A percentile compares a stretch with the other conserved stretches of the same genome.
phyloP scores from a whole-genome alignment of 2,329 filamentous ascomycete genomes.

The Fusarium graminum region DNA sequence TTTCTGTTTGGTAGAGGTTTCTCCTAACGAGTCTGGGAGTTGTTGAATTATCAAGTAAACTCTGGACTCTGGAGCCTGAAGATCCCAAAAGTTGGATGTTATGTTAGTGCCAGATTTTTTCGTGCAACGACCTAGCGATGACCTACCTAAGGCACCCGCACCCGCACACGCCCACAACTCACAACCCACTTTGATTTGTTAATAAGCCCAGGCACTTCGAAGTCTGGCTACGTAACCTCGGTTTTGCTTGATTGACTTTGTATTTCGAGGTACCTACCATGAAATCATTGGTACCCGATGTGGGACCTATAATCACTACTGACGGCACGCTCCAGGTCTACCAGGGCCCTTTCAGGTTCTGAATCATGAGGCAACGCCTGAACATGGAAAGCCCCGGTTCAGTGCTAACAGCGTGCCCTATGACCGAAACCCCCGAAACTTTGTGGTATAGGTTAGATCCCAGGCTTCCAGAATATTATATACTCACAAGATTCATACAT shows the following conservation, averaged over 20 bases:
- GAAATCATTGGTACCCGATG: slow-evolving; percentile 31
- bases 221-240: slow-evolving; percentile 31
- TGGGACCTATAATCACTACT: slow-evolving; percentile 23
- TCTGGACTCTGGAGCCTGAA: slow-evolving; percentile 43
- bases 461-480: too few relatives aligned
- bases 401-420: slow-evolving; percentile 2
- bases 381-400: neutral
- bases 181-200: slow-evolving; percentile 33
- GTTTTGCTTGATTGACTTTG: slow-evolving; percentile 13
- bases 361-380: slow-evolving; percentile 10
- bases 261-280: slow-evolving; percentile 15
- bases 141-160: slow-evolving; percentile 39
- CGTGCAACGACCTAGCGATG: slow-evolving; percentile 46
- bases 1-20: slow-evolving; percentile 24
- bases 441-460: neutral
- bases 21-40: slow-evolving; percentile 45
- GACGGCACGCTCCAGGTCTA: neutral
- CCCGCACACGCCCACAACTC: slow-evolving; percentile 7
- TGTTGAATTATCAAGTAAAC: slow-evolving; percentile 39
- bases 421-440: neutral
- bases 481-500: neutral
- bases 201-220: slow-evolving; percentile 18
- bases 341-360: neutral
- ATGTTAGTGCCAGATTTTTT: slow-evolving; percentile 54
- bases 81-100: slow-evolving; percentile 51